Evolutionary conservation across 1,284 basidiomycete species (phyloP), one percentile per base, ranked within the genome.

Genomic region (Austroboletus novae-zelandiae): DNA sequence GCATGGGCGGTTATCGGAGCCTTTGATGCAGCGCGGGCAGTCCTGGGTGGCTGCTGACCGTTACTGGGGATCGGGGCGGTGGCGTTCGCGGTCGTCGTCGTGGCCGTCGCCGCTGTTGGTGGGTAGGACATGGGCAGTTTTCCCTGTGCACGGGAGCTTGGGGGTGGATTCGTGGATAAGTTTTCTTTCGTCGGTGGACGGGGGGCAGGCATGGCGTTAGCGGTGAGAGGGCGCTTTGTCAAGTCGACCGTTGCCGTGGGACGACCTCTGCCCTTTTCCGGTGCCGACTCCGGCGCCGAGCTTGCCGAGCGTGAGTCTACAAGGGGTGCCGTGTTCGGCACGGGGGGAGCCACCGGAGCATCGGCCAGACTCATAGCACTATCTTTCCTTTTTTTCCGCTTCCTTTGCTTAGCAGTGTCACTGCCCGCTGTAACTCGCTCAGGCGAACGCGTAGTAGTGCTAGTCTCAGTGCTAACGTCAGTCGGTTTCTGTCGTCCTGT

Each of bases 51-150:
- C 39, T 69, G 66, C 40, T 57, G 78, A 67, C 37, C 74, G 67
- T 56, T 71, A 69, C 58, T 70, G 56, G 70, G 55, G 45, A 68
- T 54, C 45, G 67, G 47, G 45, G 68, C 48, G 56, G 69, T 55
- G 53, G 69, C 58, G 54, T 66, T 55, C 20, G 60, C 62, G 18
- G 68, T 50, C 0, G 64, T 50, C 0, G 64, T 66, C 51, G 70
- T 52, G 20, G 70, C 46, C 39, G 69, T 46, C 45, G 68, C 50
- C 43, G 67, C 46, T 39, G 70, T 46, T 0, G 63, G 68, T n/a
- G 65, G 59, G 54, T 80, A 82, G 3, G 77, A 68, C 86, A 89
- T 88, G 29, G 86, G 86, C 60, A 86, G 84, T 67, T 89, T 89
- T 62, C 86, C 86, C 40, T 85, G 84, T 11, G 86, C 87, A 29